A percentile compares a stretch with the other conserved stretches of the same genome.
Evolutionary conservation across 75 land plant genomes (phyloP).

Genomic region (Ceratopteris richardii): DNA sequence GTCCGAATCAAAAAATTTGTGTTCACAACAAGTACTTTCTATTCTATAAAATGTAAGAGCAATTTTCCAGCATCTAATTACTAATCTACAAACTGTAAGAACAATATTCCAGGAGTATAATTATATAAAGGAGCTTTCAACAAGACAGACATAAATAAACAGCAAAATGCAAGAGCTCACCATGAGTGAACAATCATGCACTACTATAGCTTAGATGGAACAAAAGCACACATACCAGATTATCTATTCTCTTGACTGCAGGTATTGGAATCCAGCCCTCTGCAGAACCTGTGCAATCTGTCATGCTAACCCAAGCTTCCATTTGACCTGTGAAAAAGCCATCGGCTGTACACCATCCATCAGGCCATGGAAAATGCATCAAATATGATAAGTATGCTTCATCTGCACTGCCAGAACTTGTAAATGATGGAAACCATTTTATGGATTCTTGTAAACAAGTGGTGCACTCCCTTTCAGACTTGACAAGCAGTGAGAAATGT

Average conservation of each 20-base stretch:
- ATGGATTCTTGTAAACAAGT: not conserved
- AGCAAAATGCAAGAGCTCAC: too few species aligned
- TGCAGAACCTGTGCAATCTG: not conserved
- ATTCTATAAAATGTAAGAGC: too few species aligned
- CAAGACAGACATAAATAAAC: too few species aligned
- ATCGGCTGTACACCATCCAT: not conserved
- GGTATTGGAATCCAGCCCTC: not conserved
- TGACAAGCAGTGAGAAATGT: not conserved
- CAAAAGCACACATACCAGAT: not conserved
- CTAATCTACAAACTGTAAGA: too few species aligned
- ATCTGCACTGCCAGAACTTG: constrained; percentile 2
- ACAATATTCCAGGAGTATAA: too few species aligned
- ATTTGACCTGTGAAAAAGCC: not conserved
- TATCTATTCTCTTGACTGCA: not conserved
- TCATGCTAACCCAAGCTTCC: not conserved
- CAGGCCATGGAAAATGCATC: not conserved
- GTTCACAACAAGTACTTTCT: too few species aligned
- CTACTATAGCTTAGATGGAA: too few species aligned
- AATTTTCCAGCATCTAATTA: too few species aligned
- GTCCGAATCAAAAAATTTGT: too few species aligned
- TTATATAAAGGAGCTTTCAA: too few species aligned
- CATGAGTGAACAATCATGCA: too few species aligned
- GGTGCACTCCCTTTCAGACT: not conserved
- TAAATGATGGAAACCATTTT: not conserved
- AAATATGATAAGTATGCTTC: not conserved